A percentile compares a stretch with the other conserved stretches of the same genome.
These are phyloP conservation scores for Viola odorata DNA, from an alignment of 345 rosid species.

Conservation along the genomic window DNA sequence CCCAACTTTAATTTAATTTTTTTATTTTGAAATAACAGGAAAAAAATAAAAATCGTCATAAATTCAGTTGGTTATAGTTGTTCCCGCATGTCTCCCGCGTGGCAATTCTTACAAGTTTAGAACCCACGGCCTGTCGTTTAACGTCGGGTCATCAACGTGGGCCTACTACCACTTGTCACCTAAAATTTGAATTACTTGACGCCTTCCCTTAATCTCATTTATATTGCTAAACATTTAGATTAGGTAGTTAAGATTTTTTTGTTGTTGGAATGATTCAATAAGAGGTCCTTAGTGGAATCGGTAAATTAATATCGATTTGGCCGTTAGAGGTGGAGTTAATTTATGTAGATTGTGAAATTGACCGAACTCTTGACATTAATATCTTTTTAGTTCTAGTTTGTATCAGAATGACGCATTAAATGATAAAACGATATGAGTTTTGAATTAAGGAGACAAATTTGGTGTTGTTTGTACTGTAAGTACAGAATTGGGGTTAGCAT, in stretches of 20 bases:
- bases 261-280: too few relatives aligned
- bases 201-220: background rate
- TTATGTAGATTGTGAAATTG: too few relatives aligned
- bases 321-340: too few relatives aligned
- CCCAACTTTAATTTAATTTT: background rate
- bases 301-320: too few relatives aligned
- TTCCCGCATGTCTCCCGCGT: constrained; percentile 32
- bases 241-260: constrained; percentile 19
- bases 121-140: background rate
- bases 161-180: constrained; percentile 1
- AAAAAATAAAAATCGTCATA: background rate
- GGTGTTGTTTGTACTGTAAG: background rate
- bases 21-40: background rate
- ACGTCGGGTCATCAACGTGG: constrained; percentile 7
- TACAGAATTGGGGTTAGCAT: background rate
- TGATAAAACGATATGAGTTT: background rate
- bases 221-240: constrained; percentile 5
- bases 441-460: background rate
- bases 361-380: background rate
- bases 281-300: background rate
- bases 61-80: constrained; percentile 7
- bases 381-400: background rate
- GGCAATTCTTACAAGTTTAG: constrained; percentile 25
- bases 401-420: background rate
- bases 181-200: background rate